These are phyloP conservation scores for Castanospermum australe DNA, from an alignment of 306 rosid genomes.

Conservation along the genomic window DNA sequence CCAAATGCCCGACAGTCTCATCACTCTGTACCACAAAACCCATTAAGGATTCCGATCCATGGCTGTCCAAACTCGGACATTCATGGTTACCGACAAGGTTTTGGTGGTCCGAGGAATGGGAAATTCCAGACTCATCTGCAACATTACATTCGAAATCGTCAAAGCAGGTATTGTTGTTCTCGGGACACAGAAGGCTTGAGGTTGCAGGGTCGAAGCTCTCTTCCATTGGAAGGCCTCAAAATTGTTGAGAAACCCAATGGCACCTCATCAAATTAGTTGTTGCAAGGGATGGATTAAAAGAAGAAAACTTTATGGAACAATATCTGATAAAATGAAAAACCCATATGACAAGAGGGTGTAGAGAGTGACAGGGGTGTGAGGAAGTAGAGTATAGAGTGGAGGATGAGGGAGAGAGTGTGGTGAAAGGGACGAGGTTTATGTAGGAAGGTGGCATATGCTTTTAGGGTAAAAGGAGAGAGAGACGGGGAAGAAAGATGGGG, in stretches of 20 bases:
- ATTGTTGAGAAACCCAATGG: constrained; percentile 26
- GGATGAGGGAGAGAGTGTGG: not conserved
- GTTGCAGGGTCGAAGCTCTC: constrained; percentile 42
- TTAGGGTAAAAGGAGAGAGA: constrained; percentile 32
- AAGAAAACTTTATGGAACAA: constrained; percentile 24
- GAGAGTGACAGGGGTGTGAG: not conserved
- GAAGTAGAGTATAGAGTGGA: not conserved
- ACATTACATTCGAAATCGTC: constrained; percentile 40
- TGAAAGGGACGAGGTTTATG: constrained; percentile 37
- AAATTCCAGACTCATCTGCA: constrained; percentile 31
- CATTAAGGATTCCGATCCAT: constrained; percentile 39
- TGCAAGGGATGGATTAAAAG: constrained; percentile 13
- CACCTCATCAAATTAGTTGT: constrained; percentile 22
- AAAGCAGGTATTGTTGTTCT: constrained; percentile 39
- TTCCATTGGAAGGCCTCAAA: constrained; percentile 51
- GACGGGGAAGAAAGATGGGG: not conserved
- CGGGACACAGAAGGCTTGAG: constrained; percentile 50
- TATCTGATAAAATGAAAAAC: not conserved
- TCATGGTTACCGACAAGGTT: constrained; percentile 19
- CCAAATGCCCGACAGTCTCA: constrained; percentile 45
- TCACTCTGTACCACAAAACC: constrained; percentile 45
- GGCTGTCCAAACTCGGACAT: constrained; percentile 17
- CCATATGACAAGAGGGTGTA: not conserved
- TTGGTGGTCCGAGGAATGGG: constrained; percentile 36
- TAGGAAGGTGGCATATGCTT: constrained; percentile 34